Evolutionary conservation across 2,329 filamentous ascomycete genomes (phyloP).

Genomic region (Cladophialophora chaetospira): DNA sequence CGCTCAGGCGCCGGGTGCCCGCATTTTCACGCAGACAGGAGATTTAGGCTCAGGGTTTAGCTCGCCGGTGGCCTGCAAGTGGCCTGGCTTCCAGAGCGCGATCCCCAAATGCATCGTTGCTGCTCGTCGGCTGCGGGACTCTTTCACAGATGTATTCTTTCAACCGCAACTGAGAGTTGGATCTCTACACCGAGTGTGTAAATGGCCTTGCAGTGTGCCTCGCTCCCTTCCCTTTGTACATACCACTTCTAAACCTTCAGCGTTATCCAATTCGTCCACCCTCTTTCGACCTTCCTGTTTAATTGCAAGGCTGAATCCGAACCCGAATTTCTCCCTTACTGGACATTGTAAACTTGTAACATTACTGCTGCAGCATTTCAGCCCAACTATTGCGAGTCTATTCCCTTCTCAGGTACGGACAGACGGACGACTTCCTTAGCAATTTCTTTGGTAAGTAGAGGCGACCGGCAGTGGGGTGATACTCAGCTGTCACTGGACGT

Average conservation of each 20-base stretch:
- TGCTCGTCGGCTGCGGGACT: not conserved
- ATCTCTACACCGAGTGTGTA: not conserved
- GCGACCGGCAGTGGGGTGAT: not conserved
- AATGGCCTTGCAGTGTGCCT: slow-evolving; percentile 18
- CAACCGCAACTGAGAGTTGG: not conserved
- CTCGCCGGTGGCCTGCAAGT: slow-evolving; percentile 1
- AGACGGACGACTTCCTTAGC: not conserved
- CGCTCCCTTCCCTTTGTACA: slow-evolving; percentile 16
- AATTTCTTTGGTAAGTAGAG: not conserved
- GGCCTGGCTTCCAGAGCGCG: not conserved
- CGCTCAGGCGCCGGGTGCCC: not conserved
- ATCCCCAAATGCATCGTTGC: not conserved
- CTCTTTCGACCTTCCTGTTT: not conserved
- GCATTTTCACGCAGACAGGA: slow-evolving; percentile 1
- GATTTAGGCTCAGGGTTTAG: not conserved
- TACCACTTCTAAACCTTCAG: slow-evolving; percentile 5
- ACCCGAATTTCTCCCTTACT: slow-evolving; percentile 6
- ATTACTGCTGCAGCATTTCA: not conserved
- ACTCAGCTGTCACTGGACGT: not conserved
- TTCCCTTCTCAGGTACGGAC: not conserved
- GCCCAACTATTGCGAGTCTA: not conserved
- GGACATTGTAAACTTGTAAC: too few relatives aligned
- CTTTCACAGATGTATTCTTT: not conserved
- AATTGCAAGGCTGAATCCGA: slow-evolving; percentile 5
- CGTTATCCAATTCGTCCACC: not conserved